Conservation (phyloP, 2,329 filamentous ascomycete species). For the Fragosphaeria purpurea region DNA sequence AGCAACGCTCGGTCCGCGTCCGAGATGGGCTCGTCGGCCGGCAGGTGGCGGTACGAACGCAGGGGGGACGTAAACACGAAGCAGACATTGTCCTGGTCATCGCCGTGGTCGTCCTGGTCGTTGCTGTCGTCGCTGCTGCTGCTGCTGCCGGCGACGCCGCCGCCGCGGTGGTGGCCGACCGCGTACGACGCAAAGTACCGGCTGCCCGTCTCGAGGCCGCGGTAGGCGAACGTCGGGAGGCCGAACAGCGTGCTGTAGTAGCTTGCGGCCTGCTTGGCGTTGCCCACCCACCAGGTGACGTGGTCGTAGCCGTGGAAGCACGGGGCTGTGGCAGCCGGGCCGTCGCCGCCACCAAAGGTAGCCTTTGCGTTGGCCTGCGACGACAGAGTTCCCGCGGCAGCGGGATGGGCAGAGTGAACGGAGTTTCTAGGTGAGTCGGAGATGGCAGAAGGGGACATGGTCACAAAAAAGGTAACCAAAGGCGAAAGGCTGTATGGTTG, state of each 20-base stretch:
- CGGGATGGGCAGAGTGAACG: slow-evolving; percentile 31
- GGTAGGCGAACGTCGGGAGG: slow-evolving; percentile 73
- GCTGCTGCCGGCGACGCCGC: slow-evolving; percentile 22
- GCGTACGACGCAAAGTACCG: slow-evolving; percentile 77
- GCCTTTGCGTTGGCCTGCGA: no score
- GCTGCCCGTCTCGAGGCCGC: slow-evolving; percentile 78
- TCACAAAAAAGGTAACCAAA: slow-evolving; percentile 14
- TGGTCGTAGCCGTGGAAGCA: slow-evolving; percentile 83
- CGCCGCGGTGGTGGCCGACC: slow-evolving; percentile 48
- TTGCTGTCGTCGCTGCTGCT: slow-evolving; percentile 2
- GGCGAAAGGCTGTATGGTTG: no score
- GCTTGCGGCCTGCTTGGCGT: slow-evolving; percentile 86
- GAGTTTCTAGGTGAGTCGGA: slow-evolving; percentile 38
- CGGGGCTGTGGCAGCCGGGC: slow-evolving; percentile 14
- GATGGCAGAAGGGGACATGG: slow-evolving; percentile 52
- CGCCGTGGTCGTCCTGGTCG: slow-evolving; percentile 22
- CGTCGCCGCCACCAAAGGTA: no score
- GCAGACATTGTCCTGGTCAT: slow-evolving; percentile 45
- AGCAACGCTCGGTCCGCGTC: slow-evolving; percentile 56
- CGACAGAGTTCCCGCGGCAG: slow-evolving; percentile 21
- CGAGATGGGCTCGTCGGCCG: slow-evolving; percentile 50
- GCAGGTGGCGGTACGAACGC: slow-evolving; percentile 47
- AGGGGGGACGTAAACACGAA: slow-evolving; percentile 81
- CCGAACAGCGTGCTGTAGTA: slow-evolving; percentile 86
- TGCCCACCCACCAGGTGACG: slow-evolving; percentile 92